phyloP scores from a whole-genome alignment of 768 basidiomycete species.

The Mycena indigotica region DNA sequence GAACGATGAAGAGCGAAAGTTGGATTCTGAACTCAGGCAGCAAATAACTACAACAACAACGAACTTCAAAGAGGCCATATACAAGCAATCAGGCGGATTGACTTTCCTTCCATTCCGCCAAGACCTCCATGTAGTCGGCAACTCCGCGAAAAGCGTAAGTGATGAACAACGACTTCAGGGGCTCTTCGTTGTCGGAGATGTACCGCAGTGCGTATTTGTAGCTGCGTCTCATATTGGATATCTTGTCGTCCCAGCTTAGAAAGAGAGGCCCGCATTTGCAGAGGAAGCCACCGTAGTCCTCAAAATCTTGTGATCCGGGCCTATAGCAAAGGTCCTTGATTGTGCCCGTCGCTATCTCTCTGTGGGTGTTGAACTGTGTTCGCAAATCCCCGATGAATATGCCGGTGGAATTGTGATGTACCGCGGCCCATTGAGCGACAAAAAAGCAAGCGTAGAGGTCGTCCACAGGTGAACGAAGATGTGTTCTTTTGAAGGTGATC shows the following conservation, averaged over 20 bases:
- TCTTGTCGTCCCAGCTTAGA: background rate
- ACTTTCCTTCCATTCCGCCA: background rate
- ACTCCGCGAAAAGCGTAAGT: background rate
- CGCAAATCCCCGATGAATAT: background rate
- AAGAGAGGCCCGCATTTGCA: background rate
- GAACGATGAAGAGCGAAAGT: no score
- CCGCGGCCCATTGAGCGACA: constrained; percentile 18
- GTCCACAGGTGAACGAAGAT: constrained; percentile 19
- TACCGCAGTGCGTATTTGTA: background rate
- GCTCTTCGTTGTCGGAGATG: background rate
- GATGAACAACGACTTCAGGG: background rate
- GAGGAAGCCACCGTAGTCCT: background rate
- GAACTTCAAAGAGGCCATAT: no score
- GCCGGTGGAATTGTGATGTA: background rate
- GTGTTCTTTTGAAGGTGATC: background rate
- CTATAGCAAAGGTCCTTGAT: background rate
- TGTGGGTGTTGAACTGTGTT: background rate
- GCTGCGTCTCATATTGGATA: no score
- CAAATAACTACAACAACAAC: no score
- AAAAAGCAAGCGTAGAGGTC: constrained; percentile 19
- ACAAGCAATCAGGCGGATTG: no score
- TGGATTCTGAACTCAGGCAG: no score
- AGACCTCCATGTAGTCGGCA: background rate
- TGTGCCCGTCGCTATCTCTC: no score
- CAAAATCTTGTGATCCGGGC: background rate